Base-by-base conservation (phyloP, 2,329 filamentous ascomycete genomes). In the Colletotrichum tabaci region DNA sequence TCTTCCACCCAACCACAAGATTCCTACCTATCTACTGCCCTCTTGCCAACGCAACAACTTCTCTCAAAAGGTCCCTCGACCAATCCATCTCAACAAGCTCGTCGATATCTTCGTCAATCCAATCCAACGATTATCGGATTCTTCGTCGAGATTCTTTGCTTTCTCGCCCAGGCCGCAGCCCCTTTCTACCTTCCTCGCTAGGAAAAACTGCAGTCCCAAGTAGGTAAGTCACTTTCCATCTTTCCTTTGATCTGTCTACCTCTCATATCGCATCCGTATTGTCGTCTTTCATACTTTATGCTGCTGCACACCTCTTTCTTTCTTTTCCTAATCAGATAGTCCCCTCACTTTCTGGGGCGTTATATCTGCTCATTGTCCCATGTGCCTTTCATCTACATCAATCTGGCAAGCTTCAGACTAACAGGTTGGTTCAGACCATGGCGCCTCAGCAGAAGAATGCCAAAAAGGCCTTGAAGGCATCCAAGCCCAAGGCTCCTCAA, bases 211-310 rank as follows among this genome's bases (percentile, higher is more conserved):
- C 18, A 40, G 26, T n/a, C 10, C 9, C 30, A 40, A 15, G 63
- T 60, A 40, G 10, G 63, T 58, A 50, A 60, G 63, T 66, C 3
- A n/a, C 35, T 18, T 21, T 42, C 16, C 26, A 42, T 60, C 35
- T 15, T 16, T 61, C 8, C n/a, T 50, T 61, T 38, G 10, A 47
- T 40, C 15, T 8, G 10, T 16, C 6, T 8, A 16, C 12, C 18
- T 2, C 46, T 50, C 3, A 0, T 16, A 16, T n/a, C 6, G 4
- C 15, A 3, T 38, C 12, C 3, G 4, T 2, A 30, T 13, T 10
- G 18, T 15, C 8, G 5, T 21, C 16, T 12, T 56, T 56, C 5
- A 2, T 38, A 38, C 18, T 10, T 10, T 18, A 18, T 49, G 12
- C 44, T 49, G 26, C 12, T 1, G 21, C 4, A 8, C 18, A 4